A percentile compares a stretch with the other conserved stretches of the same genome.
phyloP scores from a whole-genome alignment of 139 green algal genomes.

The Coccomyxa sp. region DNA sequence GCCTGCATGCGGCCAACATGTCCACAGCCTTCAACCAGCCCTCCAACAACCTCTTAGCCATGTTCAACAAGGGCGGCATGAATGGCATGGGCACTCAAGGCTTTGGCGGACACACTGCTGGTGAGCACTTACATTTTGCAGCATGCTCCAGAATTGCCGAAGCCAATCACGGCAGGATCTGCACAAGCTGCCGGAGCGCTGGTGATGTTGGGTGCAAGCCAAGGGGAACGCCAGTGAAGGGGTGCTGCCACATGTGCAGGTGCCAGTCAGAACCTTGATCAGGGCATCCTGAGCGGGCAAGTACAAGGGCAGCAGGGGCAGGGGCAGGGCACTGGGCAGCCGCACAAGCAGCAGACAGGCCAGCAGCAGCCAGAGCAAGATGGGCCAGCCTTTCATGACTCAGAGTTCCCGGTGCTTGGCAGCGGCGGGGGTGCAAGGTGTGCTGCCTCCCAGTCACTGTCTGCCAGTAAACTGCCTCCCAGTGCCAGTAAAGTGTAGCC shows the following conservation, averaged over 20 bases:
- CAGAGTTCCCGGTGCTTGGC: conserved; percentile 61
- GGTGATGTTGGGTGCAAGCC: too few relatives aligned
- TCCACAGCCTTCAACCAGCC: conserved; percentile 12
- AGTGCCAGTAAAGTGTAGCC: too few relatives aligned
- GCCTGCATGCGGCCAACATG: not conserved
- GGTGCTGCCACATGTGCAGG: not conserved
- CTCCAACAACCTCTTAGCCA: conserved; percentile 43
- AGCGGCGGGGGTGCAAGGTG: not conserved
- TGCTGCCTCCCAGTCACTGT: not conserved
- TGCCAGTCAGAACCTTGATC: not conserved
- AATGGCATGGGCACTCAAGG: not conserved
- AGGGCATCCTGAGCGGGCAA: not conserved
- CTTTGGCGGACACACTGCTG: not conserved
- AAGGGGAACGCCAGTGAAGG: too few relatives aligned
- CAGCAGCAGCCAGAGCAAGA: conserved; percentile 20
- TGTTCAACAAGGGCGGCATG: conserved; percentile 40
- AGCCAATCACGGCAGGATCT: too few relatives aligned
- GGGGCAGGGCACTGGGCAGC: not conserved
- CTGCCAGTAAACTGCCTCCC: not conserved
- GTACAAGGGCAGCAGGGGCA: not conserved
- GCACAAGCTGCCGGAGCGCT: too few relatives aligned
- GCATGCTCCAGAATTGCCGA: not conserved
- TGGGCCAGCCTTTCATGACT: conserved; percentile 41
- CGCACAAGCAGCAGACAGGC: too few relatives aligned
- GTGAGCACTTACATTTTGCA: not conserved